These are phyloP conservation scores for Syzygium jambos DNA, from an alignment of 345 rosid species.

Conservation along the genomic window DNA sequence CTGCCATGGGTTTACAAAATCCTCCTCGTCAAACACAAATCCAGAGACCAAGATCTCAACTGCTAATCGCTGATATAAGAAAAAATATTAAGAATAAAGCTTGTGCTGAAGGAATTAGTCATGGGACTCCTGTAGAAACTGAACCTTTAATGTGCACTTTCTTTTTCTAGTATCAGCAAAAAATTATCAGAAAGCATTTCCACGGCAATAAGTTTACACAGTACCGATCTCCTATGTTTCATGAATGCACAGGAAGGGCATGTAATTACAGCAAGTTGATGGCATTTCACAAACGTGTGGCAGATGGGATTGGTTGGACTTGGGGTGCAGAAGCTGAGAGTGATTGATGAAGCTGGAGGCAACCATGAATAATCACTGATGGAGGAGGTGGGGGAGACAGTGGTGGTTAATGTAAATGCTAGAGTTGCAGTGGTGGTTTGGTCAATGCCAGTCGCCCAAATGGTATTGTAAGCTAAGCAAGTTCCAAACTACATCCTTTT, in stretches of 20 bases:
- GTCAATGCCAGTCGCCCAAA: neutral
- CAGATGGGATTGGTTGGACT: neutral
- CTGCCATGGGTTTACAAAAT: conserved; percentile 88
- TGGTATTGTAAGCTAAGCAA: neutral
- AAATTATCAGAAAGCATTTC: conserved; percentile 4
- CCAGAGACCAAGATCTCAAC: conserved; percentile 86
- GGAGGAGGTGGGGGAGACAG: neutral
- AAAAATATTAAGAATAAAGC: neutral
- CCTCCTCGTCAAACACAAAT: conserved; percentile 59
- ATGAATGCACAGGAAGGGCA: neutral
- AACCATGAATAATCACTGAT: neutral
- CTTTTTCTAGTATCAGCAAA: neutral
- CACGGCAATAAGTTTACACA: neutral
- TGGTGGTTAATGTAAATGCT: neutral
- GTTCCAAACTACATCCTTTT: neutral
- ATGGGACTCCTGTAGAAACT: neutral
- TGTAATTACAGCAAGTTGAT: neutral
- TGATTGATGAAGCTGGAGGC: neutral
- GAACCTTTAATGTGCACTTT: neutral
- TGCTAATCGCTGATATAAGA: conserved; percentile 61
- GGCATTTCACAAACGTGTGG: neutral
- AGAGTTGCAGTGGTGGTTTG: neutral
- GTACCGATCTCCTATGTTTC: neutral
- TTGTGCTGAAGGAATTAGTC: neutral
- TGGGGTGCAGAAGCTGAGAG: neutral